A percentile compares a stretch with the other conserved stretches of the same genome.
Conservation (phyloP, 805 yeast genomes). For the Ogataea siamensis region DNA sequence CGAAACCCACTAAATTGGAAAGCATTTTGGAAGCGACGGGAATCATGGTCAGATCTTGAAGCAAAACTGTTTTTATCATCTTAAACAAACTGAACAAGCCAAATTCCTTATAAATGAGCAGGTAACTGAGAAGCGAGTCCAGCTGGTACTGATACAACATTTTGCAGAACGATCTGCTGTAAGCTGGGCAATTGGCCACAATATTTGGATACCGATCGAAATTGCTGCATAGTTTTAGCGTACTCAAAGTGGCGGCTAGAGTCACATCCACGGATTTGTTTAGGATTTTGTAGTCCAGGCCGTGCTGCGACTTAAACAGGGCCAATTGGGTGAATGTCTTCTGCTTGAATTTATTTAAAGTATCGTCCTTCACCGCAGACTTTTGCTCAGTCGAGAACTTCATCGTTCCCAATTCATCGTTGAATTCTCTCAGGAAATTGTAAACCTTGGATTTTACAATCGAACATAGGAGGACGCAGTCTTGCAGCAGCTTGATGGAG, state of each 20-base stretch:
- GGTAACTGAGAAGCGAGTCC: slow-evolving; percentile 21
- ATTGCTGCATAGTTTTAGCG: slow-evolving; percentile 23
- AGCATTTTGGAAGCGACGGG: slow-evolving; percentile 25
- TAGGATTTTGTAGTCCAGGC: slow-evolving; percentile 28
- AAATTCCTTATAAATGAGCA: slow-evolving; percentile 33
- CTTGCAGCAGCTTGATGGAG: slow-evolving; percentile 20
- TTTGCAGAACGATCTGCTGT: slow-evolving; percentile 9
- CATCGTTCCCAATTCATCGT: slow-evolving; percentile 22
- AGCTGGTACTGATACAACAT: slow-evolving; percentile 17
- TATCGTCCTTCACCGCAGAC: slow-evolving; percentile 13
- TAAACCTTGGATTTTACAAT: slow-evolving; percentile 34
- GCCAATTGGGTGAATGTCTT: slow-evolving; percentile 28
- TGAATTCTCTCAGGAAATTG: slow-evolving; percentile 17
- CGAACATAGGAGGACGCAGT: slow-evolving; percentile 35
- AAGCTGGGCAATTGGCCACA: slow-evolving; percentile 11
- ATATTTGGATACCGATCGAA: slow-evolving; percentile 14
- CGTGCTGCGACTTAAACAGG: slow-evolving; percentile 27
- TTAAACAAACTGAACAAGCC: slow-evolving; percentile 42
- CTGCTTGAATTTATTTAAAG: slow-evolving; percentile 23
- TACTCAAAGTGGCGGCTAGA: slow-evolving; percentile 23
- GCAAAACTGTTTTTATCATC: slow-evolving; percentile 33
- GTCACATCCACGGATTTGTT: slow-evolving; percentile 25
- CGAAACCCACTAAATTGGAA: slow-evolving; percentile 22
- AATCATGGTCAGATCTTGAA: slow-evolving; percentile 34
- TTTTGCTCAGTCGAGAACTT: slow-evolving; percentile 19